Base-by-base conservation (phyloP, 192 early-diverging fungal species). In the Dimargaris cristalligena region DNA sequence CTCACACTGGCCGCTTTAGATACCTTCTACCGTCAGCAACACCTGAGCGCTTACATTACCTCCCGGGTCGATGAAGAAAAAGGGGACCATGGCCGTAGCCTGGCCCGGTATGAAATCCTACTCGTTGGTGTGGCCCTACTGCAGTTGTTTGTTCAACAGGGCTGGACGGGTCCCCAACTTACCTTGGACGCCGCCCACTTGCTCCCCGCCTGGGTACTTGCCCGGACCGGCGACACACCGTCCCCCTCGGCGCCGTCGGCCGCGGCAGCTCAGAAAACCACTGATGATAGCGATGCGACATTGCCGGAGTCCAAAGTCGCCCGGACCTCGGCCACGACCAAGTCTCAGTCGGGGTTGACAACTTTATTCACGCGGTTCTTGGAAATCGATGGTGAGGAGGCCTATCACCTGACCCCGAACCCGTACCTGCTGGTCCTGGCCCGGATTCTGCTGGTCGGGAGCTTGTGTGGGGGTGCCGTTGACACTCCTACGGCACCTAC, bases 121-220 rank as follows among this genome's bases (percentile, higher is more conserved):
- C 60, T 60, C 25, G 62, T 92, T 13, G 88, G 75, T 34, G 76
- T 82, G 25, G 83, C 86, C 1, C 75, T 75, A 33, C 72, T 97
- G n/a, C 80, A 82, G 31, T 71, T 78, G 22, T 97, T 97, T 73
- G 62, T 92, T 22, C 91, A 97, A 71, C 71, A 75, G 33, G 81
- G 78, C 57, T 94, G 88, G 88, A 97, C 93, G 0, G 93, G 93
- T 4, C 93, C 93, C 8, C 63, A 71, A 6, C 46, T 93, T 13
- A 66, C 67, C 11, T 66, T 85, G 9, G 78, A 85, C 57, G 65
- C 81, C 0, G 66, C 68, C 18, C 63, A 74, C 11, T 46, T 90
- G 13, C 62, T 96, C 11, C 83, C 83, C 11, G 72, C 60, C 55
- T 49, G 25, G 52, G 77, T 52, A 57, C 69, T 54, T 34, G 51